phyloP scores from a whole-genome alignment of 2,329 filamentous ascomycete genomes.

The Neocucurbitaria cava region DNA sequence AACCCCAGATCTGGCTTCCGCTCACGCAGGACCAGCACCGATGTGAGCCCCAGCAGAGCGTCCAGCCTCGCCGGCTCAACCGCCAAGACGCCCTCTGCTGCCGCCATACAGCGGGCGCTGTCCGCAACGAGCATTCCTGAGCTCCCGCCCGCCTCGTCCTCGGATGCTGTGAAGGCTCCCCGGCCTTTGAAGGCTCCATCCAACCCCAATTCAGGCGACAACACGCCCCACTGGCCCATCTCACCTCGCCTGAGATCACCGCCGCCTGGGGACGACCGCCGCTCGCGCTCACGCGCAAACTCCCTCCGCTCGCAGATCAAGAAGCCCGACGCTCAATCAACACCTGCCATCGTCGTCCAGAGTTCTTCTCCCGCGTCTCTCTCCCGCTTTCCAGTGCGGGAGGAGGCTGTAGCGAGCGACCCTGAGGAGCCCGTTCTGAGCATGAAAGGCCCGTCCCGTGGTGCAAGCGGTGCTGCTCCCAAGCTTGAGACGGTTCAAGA shows the following conservation, averaged over 20 bases:
- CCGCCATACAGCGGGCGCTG: constrained; percentile 70
- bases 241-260: constrained; percentile 81
- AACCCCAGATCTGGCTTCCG: constrained; percentile 38
- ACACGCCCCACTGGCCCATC: constrained; percentile 73
- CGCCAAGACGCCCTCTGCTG: constrained; percentile 64
- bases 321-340: constrained; percentile 38
- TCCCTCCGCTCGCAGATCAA: constrained; percentile 49
- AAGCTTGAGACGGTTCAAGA: constrained; percentile 91
- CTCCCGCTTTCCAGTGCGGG: constrained; percentile 38
- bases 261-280: constrained; percentile 55
- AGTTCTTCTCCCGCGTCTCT: constrained; percentile 51
- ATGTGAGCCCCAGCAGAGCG: constrained; percentile 51
- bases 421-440: constrained; percentile 46
- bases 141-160: constrained; percentile 64
- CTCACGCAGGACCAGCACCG: constrained; percentile 55
- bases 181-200: constrained; percentile 70
- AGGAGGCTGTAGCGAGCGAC: constrained; percentile 41
- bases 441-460: constrained; percentile 57
- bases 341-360: constrained; percentile 56
- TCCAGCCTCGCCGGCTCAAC: constrained; percentile 42
- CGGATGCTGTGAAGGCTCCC: constrained; percentile 68
- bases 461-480: constrained; percentile 63
- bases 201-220: constrained; percentile 52
- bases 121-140: constrained; percentile 72
- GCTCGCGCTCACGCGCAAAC: constrained; percentile 52